Evolutionary conservation across 345 rosid species (phyloP).

Genomic region (Pistacia atlantica): DNA sequence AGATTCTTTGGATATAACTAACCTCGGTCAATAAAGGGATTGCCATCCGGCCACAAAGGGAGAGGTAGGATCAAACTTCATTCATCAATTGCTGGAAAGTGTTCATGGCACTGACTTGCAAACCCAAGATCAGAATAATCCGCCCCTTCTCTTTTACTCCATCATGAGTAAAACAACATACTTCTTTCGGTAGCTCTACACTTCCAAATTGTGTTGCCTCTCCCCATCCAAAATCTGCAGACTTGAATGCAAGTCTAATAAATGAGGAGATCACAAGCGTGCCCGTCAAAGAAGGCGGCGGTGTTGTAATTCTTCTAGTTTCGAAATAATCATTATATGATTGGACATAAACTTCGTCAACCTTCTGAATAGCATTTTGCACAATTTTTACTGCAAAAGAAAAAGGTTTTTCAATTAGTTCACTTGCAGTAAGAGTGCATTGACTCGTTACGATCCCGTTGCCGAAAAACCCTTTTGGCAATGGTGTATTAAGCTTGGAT

Average conservation of each 20-base stretch:
- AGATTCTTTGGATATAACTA: no score
- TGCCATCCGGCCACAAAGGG: no score
- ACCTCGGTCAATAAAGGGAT: no score
- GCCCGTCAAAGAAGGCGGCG: constrained; percentile 16
- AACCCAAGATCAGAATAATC: constrained; percentile 18
- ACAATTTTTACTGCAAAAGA: constrained; percentile 15
- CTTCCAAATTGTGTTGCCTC: constrained; percentile 30
- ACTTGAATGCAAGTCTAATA: constrained; percentile 20
- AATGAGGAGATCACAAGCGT: constrained; percentile 29
- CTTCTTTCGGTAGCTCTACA: constrained; percentile 20
- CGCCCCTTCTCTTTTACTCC: constrained; percentile 16
- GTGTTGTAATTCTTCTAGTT: neutral
- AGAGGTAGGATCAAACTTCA: neutral
- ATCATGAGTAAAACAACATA: constrained; percentile 15
- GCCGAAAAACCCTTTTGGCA: constrained; percentile 32
- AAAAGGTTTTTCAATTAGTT: constrained; percentile 25
- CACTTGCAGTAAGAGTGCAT: constrained; percentile 17
- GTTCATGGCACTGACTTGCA: constrained; percentile 27
- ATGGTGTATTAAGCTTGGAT: constrained; percentile 16
- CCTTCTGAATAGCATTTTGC: constrained; percentile 19
- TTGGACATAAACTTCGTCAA: constrained; percentile 19
- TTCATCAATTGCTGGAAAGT: constrained; percentile 15
- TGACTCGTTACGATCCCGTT: constrained; percentile 4
- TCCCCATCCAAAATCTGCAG: constrained; percentile 31
- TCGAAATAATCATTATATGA: constrained; percentile 27